phyloP scores from a whole-genome alignment of 768 basidiomycete genomes.

The Favolaschia claudopus region DNA sequence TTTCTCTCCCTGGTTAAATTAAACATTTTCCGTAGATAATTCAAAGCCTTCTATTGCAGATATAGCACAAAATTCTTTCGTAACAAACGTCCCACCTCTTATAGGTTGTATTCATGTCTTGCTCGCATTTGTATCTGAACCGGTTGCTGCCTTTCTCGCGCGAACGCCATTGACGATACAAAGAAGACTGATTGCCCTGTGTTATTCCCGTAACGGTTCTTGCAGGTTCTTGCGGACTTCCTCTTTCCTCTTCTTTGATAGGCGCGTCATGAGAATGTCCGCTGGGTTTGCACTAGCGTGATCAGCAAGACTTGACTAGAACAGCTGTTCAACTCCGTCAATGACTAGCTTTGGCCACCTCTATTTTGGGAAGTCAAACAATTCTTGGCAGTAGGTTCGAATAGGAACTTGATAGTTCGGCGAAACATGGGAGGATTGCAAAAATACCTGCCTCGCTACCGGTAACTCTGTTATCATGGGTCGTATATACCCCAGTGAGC shows the following conservation, averaged over 20 bases:
- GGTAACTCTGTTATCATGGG: constrained; percentile 6
- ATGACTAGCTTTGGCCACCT: background rate
- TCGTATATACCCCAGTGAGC: background rate
- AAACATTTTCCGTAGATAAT: constrained; percentile 22
- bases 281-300: no score
- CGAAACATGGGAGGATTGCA: constrained; percentile 13
- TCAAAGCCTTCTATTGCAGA: background rate
- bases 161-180: no score
- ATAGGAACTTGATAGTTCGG: constrained; percentile 9
- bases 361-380: constrained; percentile 3
- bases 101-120: no score
- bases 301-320: no score
- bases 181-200: no score
- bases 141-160: no score
- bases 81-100: background rate
- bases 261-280: no score
- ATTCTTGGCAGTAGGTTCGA: constrained; percentile 8
- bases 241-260: no score
- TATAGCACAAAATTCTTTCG: background rate
- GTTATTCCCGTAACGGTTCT: no score
- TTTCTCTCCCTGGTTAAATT: constrained; percentile 35
- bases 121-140: no score
- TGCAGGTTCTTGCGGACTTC: no score
- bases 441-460: background rate
- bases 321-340: no score